These are phyloP conservation scores for Ceratopteris richardii DNA, from an alignment of 75 land plant genomes.

Conservation along the genomic window DNA sequence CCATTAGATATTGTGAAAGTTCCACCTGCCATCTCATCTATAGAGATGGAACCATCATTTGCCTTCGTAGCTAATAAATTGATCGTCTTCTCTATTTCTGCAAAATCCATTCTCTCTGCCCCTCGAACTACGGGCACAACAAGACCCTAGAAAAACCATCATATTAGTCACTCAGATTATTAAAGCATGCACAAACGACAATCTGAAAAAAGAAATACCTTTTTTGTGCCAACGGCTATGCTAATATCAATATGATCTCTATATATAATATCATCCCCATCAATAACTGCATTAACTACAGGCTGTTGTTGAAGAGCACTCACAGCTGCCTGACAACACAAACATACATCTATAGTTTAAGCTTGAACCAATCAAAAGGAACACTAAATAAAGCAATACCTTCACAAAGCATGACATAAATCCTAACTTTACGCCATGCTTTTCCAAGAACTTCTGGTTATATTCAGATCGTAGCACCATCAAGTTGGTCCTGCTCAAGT, in stretches of 20 bases:
- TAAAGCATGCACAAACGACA: not conserved
- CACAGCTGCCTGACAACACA: slow-evolving; percentile 68
- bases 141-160: slow-evolving; percentile 79
- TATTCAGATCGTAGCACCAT: slow-evolving; percentile 92
- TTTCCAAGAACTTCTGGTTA: slow-evolving; percentile 83
- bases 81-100: slow-evolving; percentile 86
- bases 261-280: slow-evolving; percentile 98
- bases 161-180: not conserved
- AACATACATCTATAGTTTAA: not conserved
- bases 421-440: slow-evolving; percentile 95
- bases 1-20: slow-evolving; percentile 97
- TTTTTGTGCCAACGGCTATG: slow-evolving; percentile 94
- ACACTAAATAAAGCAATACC: slow-evolving; percentile 24
- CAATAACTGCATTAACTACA: slow-evolving; percentile 88
- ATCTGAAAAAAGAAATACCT: slow-evolving; percentile 33
- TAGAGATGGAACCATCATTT: slow-evolving; percentile 83
- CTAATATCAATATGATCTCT: slow-evolving; percentile 94
- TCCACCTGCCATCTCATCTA: slow-evolving; percentile 99
- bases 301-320: slow-evolving; percentile 82
- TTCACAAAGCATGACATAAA: slow-evolving; percentile 99
- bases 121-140: slow-evolving; percentile 92
- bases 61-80: slow-evolving; percentile 85
- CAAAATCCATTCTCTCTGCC: slow-evolving; percentile 85
- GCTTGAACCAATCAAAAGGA: not conserved
- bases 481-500: slow-evolving; percentile 74